phyloP scores from a whole-genome alignment of 305 asterid species.

The Fraxinus dipetala region DNA sequence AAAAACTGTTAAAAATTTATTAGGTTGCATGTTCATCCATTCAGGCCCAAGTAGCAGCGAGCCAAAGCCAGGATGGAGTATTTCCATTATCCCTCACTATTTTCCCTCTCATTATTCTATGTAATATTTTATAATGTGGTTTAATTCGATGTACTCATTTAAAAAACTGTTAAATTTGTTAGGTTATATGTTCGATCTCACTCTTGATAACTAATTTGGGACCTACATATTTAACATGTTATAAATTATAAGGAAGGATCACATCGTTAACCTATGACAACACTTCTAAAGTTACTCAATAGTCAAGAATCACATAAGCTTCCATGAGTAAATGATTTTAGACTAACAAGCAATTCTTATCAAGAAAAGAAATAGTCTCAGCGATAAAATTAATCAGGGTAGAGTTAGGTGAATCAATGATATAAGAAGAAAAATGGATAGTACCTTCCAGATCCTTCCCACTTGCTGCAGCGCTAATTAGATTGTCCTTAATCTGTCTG shows the following conservation, averaged over 20 bases:
- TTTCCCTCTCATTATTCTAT: not conserved
- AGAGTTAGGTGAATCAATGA: not conserved
- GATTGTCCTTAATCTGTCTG: constrained; percentile 66
- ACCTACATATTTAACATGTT: not conserved
- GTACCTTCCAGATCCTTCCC: constrained; percentile 97
- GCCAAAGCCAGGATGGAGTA: not conserved
- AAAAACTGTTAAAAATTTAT: not conserved
- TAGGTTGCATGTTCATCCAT: not conserved
- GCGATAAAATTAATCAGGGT: not conserved
- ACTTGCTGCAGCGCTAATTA: constrained; percentile 83
- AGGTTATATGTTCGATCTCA: not conserved
- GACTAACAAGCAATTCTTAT: not conserved
- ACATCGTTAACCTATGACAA: not conserved
- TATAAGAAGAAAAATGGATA: not conserved
- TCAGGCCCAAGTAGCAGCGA: not conserved
- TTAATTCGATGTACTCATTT: not conserved
- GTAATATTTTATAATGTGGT: not conserved
- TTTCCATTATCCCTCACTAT: not conserved
- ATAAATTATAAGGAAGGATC: not conserved
- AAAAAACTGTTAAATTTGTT: not conserved
- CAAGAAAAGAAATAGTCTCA: not conserved
- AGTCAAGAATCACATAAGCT: constrained; percentile 7
- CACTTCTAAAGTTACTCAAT: not conserved
- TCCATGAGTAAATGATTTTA: not conserved
- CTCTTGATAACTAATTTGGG: not conserved